Percentiles rank a stretch among this genome's conserved stretches.
Evolutionary conservation across 495 filamentous ascomycete species (phyloP).

Genomic region (Pseudoneurospora amorphoporcata): DNA sequence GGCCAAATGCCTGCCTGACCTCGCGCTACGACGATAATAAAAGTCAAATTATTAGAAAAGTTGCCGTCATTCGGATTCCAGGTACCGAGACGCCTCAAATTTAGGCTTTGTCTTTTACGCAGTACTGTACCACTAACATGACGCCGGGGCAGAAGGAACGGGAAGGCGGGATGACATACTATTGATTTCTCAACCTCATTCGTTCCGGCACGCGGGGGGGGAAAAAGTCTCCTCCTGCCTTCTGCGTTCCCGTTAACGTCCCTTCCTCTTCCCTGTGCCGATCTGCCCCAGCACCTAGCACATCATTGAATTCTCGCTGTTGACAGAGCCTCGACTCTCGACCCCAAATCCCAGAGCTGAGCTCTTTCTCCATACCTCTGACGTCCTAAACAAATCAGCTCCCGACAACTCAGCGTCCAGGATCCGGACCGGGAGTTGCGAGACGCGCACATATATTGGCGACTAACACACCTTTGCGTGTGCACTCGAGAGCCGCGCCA

Average conservation of each 20-base stretch:
- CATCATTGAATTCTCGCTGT: background rate
- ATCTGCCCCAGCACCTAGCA: background rate
- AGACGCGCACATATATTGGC: background rate
- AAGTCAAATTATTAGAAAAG: background rate
- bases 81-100: background rate
- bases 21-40: background rate
- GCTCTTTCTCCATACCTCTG: background rate
- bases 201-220: background rate
- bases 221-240: background rate
- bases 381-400: background rate
- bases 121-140: background rate
- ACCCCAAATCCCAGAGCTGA: background rate
- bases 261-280: background rate
- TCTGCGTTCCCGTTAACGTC: background rate
- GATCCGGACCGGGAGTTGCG: background rate
- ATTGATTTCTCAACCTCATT: background rate
- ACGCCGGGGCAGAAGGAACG: background rate
- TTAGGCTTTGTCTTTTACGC: background rate
- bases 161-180: background rate
- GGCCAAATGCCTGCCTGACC: background rate
- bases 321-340: background rate
- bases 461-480: background rate
- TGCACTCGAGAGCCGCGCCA: background rate
- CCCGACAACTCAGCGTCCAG: background rate
- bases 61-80: background rate